Percentiles rank a stretch among this genome's conserved stretches.
These are phyloP conservation scores for Malania oleifera DNA, from an alignment of 164 flowering plant species.

Conservation along the genomic window DNA sequence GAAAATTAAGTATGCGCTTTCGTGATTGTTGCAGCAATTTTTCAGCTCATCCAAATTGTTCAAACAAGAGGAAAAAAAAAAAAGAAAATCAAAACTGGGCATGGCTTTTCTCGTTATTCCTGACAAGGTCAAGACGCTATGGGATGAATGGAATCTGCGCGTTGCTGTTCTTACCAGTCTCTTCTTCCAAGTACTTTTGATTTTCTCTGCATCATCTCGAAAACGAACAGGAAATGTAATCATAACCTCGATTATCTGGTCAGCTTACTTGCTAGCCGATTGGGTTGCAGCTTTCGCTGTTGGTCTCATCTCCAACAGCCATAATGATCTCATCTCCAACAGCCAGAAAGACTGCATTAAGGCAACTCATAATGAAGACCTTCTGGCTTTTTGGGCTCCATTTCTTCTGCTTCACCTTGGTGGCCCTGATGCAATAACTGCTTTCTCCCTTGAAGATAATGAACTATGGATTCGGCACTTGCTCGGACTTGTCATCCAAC, in stretches of 20 bases:
- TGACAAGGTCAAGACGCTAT: not conserved
- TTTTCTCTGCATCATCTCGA: conserved; percentile 2
- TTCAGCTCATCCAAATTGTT: too few relatives aligned
- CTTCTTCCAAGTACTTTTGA: not conserved
- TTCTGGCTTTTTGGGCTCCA: too few relatives aligned
- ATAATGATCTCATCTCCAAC: too few relatives aligned
- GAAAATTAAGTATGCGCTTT: too few relatives aligned
- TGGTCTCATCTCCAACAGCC: not conserved
- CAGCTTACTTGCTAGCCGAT: not conserved
- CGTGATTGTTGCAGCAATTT: too few relatives aligned
- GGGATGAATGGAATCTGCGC: not conserved
- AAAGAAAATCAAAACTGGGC: not conserved
- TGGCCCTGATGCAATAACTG: too few relatives aligned
- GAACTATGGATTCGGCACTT: too few relatives aligned
- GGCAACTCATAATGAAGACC: too few relatives aligned
- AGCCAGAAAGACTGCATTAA: too few relatives aligned
- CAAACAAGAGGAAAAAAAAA: not conserved
- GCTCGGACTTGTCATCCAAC: too few relatives aligned
- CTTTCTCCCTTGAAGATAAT: too few relatives aligned
- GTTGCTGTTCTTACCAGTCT: not conserved
- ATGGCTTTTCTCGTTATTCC: not conserved
- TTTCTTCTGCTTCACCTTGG: too few relatives aligned
- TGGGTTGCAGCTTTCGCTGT: not conserved
- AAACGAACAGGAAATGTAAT: not conserved
- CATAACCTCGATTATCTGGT: not conserved